Evolutionary conservation across 306 rosid species (phyloP), one percentile per base, ranked within the genome.

Genomic region (Albizia julibrissin): DNA sequence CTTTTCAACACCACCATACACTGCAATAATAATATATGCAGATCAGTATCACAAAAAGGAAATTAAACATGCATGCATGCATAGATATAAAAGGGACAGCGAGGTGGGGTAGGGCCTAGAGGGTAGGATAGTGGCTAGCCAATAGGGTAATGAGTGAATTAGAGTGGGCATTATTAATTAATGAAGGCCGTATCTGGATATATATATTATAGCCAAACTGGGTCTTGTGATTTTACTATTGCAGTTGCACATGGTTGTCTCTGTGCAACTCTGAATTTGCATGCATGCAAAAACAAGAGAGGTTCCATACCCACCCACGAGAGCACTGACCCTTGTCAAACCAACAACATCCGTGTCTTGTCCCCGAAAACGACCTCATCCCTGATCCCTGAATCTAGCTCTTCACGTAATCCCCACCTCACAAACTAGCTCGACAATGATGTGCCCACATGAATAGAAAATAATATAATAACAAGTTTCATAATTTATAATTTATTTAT

Each of bases 211-310:
- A n/a, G 47, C 56, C 24, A 59, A 52, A 10, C 33, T 49, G 21
- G 40, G 47, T 54, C 29, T 75, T 58, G 54, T 16, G 79, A n/a
- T 56, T 42, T 24, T 10, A 8, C 21, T 15, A 49, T 47, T 27
- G 69, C 39, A 5, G 8, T 14, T 3, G 54, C 79, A 76, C 79
- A 76, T 76, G 79, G 79, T 5, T 49, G 26, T 39, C 24, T 76
- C 44, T 61, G 43, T 50, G 31, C 21, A 37, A 8, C 19, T 50
- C 73, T 69, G 73, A 10, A 10, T 62, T 31, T 68, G 72, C 72
- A 21, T 34, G 27, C 47, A 59, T 61, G 21, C 80, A n/a, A 22
- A 54, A 76, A 61, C 80, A 76, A 43, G 62, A 76, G 50, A 16
- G 6, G 42, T 61, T 43, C 80, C 72, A 76, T 62, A 62, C 69